Conservation (phyloP, 2,329 filamentous ascomycete genomes). For the Domatiomyces globalis region DNA sequence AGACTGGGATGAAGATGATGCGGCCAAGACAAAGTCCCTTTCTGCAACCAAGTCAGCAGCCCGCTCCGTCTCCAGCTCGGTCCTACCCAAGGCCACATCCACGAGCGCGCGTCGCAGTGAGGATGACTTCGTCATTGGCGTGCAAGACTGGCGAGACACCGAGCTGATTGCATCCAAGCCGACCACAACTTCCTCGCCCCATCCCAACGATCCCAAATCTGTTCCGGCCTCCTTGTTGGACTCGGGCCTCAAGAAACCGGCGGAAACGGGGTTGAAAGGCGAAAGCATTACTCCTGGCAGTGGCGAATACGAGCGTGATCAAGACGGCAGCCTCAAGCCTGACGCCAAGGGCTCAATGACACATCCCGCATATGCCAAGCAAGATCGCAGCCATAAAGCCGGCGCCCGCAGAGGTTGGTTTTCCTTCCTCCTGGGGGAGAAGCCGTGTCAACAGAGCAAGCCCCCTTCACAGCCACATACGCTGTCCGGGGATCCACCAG, state of each 20-base stretch:
- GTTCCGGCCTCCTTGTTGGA: slow-evolving; percentile 5
- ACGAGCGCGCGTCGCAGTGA: slow-evolving; percentile 14
- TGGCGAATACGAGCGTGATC: slow-evolving; percentile 48
- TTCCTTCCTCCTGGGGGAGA: background rate
- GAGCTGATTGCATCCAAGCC: slow-evolving; percentile 44
- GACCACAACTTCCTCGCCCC: slow-evolving; percentile 8
- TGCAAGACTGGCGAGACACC: slow-evolving; percentile 74
- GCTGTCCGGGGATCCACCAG: background rate
- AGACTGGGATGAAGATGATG: slow-evolving; percentile 43
- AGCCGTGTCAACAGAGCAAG: background rate
- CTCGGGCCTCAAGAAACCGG: slow-evolving; percentile 19
- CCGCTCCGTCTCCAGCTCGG: slow-evolving; percentile 5
- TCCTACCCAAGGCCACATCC: slow-evolving; percentile 18
- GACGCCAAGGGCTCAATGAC: slow-evolving; percentile 4
- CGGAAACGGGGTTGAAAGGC: slow-evolving; percentile 36
- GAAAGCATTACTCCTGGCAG: slow-evolving; percentile 59
- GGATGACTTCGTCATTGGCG: slow-evolving; percentile 66
- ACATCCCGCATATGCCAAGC: background rate
- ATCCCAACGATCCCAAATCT: slow-evolving; percentile 8
- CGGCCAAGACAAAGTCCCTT: slow-evolving; percentile 14
- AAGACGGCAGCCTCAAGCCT: slow-evolving; percentile 1
- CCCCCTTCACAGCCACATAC: background rate
- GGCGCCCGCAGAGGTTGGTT: background rate
- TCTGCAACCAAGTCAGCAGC: slow-evolving; percentile 8
- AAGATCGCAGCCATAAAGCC: background rate